These are phyloP conservation scores for Hansenula lynferdii DNA, from an alignment of 1,139 yeast genomes.

Conservation along the genomic window DNA sequence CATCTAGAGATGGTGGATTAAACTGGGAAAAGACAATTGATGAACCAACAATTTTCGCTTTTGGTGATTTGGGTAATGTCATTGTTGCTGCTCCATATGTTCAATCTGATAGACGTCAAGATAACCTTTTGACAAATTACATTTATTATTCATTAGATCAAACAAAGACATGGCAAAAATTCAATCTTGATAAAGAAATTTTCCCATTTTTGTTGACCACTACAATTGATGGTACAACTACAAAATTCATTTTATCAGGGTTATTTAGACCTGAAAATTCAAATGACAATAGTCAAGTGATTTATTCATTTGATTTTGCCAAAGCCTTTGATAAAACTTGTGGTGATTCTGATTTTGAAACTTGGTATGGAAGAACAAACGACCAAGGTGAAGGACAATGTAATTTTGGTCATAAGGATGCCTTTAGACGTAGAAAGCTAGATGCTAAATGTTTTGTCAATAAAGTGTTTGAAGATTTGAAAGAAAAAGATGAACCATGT, in stretches of 20 bases:
- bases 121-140: slow-evolving; percentile 23
- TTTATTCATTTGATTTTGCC: slow-evolving; percentile 53
- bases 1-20: slow-evolving; percentile 77
- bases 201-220: slow-evolving; percentile 47
- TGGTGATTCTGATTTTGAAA: slow-evolving; percentile 56
- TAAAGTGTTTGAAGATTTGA: slow-evolving; percentile 53
- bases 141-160: slow-evolving; percentile 67
- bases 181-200: slow-evolving; percentile 43
- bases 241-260: slow-evolving; percentile 55
- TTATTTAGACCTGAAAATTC: slow-evolving; percentile 26
- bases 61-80: slow-evolving; percentile 81
- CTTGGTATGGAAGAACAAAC: slow-evolving; percentile 54
- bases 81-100: slow-evolving; percentile 54
- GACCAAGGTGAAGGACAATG: slow-evolving; percentile 52
- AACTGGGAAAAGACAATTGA: slow-evolving; percentile 60
- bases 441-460: slow-evolving; percentile 67
- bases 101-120: slow-evolving; percentile 17
- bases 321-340: slow-evolving; percentile 56
- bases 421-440: slow-evolving; percentile 61
- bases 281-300: slow-evolving; percentile 10
- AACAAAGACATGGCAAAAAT: slow-evolving; percentile 59
- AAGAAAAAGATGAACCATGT: slow-evolving; percentile 55
- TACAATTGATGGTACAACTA: slow-evolving; percentile 72
- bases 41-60: slow-evolving; percentile 52
- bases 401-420: slow-evolving; percentile 69